A percentile compares a stretch with the other conserved stretches of the same genome.
phyloP scores from a whole-genome alignment of 1,284 basidiomycete species.

The Ganoderma lucidum region DNA sequence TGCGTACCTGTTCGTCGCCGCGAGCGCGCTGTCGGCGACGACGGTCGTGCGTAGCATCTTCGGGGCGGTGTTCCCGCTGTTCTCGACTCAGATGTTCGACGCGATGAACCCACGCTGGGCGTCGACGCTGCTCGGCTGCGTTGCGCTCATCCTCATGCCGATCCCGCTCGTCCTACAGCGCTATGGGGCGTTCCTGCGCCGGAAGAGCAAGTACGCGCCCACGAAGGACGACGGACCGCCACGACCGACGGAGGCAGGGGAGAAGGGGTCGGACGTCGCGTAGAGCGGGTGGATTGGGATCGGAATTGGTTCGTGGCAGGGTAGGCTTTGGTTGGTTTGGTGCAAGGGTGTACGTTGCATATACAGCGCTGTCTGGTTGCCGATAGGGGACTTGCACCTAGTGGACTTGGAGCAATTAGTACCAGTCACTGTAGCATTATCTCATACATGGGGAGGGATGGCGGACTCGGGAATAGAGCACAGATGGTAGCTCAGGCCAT shows the following conservation, averaged over 20 bases:
- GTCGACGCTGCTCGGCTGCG: slow-evolving; percentile 43
- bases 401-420: background rate
- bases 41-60: slow-evolving; percentile 48
- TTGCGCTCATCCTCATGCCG: slow-evolving; percentile 44
- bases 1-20: slow-evolving; percentile 49
- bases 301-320: background rate
- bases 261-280: slow-evolving; percentile 7
- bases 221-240: slow-evolving; percentile 21
- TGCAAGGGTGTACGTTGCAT: background rate
- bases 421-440: background rate
- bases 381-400: background rate
- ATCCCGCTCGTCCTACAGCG: slow-evolving; percentile 45
- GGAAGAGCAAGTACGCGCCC: slow-evolving; percentile 42
- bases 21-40: slow-evolving; percentile 47
- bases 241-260: background rate
- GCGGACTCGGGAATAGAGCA: background rate
- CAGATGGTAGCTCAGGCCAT: background rate
- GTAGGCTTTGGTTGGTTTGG: background rate
- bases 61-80: slow-evolving; percentile 49
- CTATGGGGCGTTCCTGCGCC: slow-evolving; percentile 38
- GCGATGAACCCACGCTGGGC: slow-evolving; percentile 47
- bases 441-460: background rate
- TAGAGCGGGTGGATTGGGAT: background rate
- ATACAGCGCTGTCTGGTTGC: background rate
- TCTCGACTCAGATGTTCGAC: slow-evolving; percentile 48